Conservation (phyloP, 1,139 yeast species). For the Kluyveromyces marxianus region DNA sequence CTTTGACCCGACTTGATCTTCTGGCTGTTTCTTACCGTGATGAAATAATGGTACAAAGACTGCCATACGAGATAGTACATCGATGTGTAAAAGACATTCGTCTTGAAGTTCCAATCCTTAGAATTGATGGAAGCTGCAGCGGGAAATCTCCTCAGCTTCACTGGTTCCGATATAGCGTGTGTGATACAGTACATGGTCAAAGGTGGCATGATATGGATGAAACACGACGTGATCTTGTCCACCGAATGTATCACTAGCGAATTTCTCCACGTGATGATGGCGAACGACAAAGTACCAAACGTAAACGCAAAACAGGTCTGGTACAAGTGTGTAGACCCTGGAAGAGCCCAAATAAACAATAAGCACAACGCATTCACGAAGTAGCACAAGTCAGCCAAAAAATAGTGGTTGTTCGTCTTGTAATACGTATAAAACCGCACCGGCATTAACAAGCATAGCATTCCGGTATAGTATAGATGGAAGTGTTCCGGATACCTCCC, state of each 20-base stretch:
- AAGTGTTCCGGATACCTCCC: conserved; percentile 73
- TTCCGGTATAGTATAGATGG: conserved; percentile 64
- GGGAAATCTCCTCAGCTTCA: conserved; percentile 55
- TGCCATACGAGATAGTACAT: conserved; percentile 92
- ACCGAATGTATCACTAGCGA: conserved; percentile 86
- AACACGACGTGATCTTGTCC: conserved; percentile 88
- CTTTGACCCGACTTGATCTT: conserved; percentile 73
- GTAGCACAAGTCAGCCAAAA: conserved; percentile 88
- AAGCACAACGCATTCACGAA: conserved; percentile 71
- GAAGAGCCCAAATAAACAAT: conserved; percentile 74
- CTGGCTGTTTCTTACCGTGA: conserved; percentile 70
- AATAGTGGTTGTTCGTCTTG: conserved; percentile 73
- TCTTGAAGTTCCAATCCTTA: conserved; percentile 53
- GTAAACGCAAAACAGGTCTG: conserved; percentile 80
- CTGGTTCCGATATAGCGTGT: conserved; percentile 64
- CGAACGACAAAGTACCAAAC: conserved; percentile 86
- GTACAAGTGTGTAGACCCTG: conserved; percentile 62
- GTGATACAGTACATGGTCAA: conserved; percentile 80
- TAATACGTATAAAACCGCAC: conserved; percentile 77
- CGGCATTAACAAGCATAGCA: conserved; percentile 67
- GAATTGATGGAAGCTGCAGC: conserved; percentile 54
- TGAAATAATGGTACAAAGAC: conserved; percentile 79
- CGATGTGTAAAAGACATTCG: conserved; percentile 73
- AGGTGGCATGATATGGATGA: conserved; percentile 89
- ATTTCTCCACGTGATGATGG: conserved; percentile 94